These are phyloP conservation scores for Astrocystis sublimbata DNA, from an alignment of 495 filamentous ascomycete species.

Conservation along the genomic window DNA sequence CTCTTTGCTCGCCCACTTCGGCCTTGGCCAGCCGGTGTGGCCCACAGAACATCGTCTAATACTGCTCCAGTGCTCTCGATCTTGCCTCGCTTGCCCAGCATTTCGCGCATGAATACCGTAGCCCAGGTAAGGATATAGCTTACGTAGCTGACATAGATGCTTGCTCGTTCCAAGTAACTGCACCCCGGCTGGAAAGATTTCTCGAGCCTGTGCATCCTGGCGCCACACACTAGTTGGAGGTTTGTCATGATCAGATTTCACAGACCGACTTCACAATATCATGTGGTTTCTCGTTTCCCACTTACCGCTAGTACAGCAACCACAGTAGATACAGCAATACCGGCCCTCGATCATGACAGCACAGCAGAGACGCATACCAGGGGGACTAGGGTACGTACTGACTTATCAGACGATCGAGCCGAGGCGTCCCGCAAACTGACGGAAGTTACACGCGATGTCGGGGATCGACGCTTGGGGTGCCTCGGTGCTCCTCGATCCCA, in stretches of 20 bases:
- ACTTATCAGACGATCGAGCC: background rate
- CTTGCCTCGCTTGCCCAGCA: background rate
- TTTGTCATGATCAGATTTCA: conserved; percentile 9
- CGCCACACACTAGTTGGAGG: background rate
- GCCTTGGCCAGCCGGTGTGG: conserved; percentile 6
- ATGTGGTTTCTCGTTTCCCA: conserved; percentile 4
- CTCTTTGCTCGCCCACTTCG: background rate
- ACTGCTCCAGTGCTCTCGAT: background rate
- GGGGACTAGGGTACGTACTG: too few species aligned
- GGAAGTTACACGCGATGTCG: background rate
- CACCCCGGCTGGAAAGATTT: background rate
- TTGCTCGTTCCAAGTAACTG: background rate
- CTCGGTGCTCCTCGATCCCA: background rate
- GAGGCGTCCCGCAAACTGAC: background rate
- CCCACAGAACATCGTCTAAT: background rate
- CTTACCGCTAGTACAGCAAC: conserved; percentile 27
- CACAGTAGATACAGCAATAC: background rate
- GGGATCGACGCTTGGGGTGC: background rate
- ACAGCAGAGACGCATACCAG: conserved; percentile 7
- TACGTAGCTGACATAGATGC: conserved; percentile 7
- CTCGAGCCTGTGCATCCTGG: background rate
- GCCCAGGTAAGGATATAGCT: background rate
- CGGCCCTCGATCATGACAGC: conserved; percentile 1
- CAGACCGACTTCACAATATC: conserved; percentile 19
- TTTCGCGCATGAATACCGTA: background rate